A percentile compares a stretch with the other conserved stretches of the same genome.
These are phyloP conservation scores for Barnettozyma botsteinii DNA, from an alignment of 805 yeast species.

Conservation along the genomic window DNA sequence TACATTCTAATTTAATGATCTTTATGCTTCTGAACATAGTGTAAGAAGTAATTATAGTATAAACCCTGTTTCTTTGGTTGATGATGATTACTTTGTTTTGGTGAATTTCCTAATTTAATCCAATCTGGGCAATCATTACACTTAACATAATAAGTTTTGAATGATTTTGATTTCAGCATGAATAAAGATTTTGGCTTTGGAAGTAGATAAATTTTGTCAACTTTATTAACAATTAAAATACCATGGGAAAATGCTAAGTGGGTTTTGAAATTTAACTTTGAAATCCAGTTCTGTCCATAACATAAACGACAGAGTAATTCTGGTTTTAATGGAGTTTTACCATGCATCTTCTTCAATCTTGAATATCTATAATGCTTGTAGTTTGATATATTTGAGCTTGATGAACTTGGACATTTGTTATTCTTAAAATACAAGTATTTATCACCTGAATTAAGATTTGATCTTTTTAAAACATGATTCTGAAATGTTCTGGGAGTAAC, in stretches of 20 bases:
- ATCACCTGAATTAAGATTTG: background rate
- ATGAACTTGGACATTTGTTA: slow-evolving; percentile 17
- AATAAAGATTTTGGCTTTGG: slow-evolving; percentile 18
- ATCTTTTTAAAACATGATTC: slow-evolving; percentile 13
- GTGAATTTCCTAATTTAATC: slow-evolving; percentile 18
- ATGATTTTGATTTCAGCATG: slow-evolving; percentile 6
- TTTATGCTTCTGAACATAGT: slow-evolving; percentile 16
- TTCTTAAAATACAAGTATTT: slow-evolving; percentile 12
- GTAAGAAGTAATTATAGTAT: slow-evolving; percentile 21
- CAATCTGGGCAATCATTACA: slow-evolving; percentile 20
- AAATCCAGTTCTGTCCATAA: slow-evolving; percentile 23
- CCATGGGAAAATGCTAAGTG: slow-evolving; percentile 26
- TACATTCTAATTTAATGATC: background rate
- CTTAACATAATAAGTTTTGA: slow-evolving; percentile 12
- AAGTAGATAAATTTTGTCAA: slow-evolving; percentile 5
- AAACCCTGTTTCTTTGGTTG: slow-evolving; percentile 14
- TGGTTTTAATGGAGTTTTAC: background rate
- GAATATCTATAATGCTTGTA: slow-evolving; percentile 11
- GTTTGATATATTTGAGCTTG: slow-evolving; percentile 1
- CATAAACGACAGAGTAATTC: slow-evolving; percentile 25
- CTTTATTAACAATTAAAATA: slow-evolving; percentile 7
- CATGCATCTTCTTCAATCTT: slow-evolving; percentile 4
- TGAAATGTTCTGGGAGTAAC: slow-evolving; percentile 21
- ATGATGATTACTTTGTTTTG: background rate
- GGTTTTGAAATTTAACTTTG: slow-evolving; percentile 8